Conservation (phyloP, 768 basidiomycete species). For the Podaxis rugospora region DNA sequence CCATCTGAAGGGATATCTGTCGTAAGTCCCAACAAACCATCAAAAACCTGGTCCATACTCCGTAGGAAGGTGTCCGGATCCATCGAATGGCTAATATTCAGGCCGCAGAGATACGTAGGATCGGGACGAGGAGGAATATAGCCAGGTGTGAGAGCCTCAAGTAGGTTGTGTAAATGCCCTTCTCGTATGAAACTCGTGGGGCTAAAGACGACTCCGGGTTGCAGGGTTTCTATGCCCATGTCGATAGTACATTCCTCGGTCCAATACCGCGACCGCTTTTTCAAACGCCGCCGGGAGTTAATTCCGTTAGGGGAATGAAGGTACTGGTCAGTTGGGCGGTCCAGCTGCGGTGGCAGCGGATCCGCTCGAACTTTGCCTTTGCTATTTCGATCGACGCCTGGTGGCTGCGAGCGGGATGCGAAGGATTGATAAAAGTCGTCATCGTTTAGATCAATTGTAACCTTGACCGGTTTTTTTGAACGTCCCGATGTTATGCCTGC, state of each 20-base stretch:
- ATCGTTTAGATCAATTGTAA: constrained; percentile 4
- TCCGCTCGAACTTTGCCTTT: neutral
- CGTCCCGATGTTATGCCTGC: constrained; percentile 4
- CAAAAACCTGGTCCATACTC: neutral
- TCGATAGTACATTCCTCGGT: constrained; percentile 3
- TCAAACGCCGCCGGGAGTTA: neutral
- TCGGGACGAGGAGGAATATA: neutral
- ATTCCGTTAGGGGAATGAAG: neutral
- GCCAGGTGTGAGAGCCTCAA: neutral
- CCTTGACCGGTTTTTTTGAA: constrained; percentile 2
- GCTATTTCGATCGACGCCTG: neutral
- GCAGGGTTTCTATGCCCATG: constrained; percentile 5
- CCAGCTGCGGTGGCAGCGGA: neutral
- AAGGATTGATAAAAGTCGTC: constrained; percentile 10
- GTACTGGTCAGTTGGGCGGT: neutral
- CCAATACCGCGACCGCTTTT: neutral
- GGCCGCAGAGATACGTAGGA: constrained; percentile 2
- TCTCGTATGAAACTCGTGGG: neutral
- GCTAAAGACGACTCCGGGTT: neutral
- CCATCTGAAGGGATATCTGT: constrained; percentile 7
- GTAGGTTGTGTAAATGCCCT: constrained; percentile 1
- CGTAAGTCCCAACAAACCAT: constrained; percentile 3
- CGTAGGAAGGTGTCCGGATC: neutral
- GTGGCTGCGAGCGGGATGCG: neutral
- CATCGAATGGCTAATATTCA: constrained; percentile 1